Evolutionary conservation across 2,329 filamentous ascomycete genomes (phyloP).

Genomic region (Tetracladium maxilliforme): DNA sequence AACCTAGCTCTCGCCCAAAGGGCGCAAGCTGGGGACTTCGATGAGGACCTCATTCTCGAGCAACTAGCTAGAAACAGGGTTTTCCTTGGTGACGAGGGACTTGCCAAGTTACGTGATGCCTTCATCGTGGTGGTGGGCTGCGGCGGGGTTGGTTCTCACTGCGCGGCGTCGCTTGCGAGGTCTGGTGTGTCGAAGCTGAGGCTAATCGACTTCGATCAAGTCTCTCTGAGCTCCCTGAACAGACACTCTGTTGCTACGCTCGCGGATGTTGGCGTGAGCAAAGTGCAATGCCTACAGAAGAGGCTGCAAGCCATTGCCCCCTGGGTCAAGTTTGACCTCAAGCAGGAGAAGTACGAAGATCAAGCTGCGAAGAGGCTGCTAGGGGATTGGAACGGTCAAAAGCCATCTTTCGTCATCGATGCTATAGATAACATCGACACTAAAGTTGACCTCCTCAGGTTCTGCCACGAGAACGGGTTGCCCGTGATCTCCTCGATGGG

Average conservation of each 20-base stretch:
- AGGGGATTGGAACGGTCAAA: constrained; percentile 46
- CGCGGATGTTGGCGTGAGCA: constrained; percentile 83
- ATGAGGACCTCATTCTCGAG: constrained; percentile 77
- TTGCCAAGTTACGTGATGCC: constrained; percentile 62
- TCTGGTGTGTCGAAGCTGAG: constrained; percentile 82
- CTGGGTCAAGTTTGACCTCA: constrained; percentile 81
- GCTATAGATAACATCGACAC: constrained; percentile 98
- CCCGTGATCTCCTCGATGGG: constrained; percentile 92
- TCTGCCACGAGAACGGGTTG: constrained; percentile 65
- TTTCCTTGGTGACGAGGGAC: constrained; percentile 72
- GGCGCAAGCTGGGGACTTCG: constrained; percentile 48
- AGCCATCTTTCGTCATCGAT: constrained; percentile 83
- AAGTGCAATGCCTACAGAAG: constrained; percentile 72
- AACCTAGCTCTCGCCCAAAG: constrained; percentile 42
- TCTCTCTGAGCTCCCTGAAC: constrained; percentile 86
- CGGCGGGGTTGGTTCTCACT: constrained; percentile 90
- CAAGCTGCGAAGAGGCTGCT: constrained; percentile 52
- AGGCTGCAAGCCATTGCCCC: constrained; percentile 76
- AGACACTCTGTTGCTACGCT: constrained; percentile 91
- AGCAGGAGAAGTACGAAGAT: constrained; percentile 69
- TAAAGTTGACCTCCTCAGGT: constrained; percentile 80
- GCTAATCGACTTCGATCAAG: constrained; percentile 94
- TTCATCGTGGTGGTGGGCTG: constrained; percentile 87
- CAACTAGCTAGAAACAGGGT: constrained; percentile 87
- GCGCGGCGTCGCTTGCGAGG: constrained; percentile 68